phyloP scores from a whole-genome alignment of 495 filamentous ascomycete genomes.

The Evernia prunastri region DNA sequence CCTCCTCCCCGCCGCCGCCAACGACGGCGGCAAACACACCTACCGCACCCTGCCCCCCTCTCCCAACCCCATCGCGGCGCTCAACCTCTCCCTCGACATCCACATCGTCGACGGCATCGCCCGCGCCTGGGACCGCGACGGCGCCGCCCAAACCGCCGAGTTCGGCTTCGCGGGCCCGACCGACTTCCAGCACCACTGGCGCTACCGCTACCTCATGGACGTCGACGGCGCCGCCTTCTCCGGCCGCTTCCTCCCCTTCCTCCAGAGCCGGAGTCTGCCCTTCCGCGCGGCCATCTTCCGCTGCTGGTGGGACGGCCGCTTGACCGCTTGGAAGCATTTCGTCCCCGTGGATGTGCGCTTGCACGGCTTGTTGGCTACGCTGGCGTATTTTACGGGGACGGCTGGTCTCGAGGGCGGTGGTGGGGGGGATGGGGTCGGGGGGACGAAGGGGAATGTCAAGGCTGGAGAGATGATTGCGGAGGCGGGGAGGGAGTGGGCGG shows the following conservation, averaged over 20 bases:
- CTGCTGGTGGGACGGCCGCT: conserved; percentile 67
- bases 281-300: conserved; percentile 60
- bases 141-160: conserved; percentile 45
- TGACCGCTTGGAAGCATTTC: conserved; percentile 71
- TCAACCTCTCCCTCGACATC: conserved; percentile 39
- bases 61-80: conserved; percentile 36
- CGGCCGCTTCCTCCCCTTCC: conserved; percentile 56
- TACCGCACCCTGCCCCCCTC: conserved; percentile 33
- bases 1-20: conserved; percentile 24
- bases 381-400: conserved; percentile 56
- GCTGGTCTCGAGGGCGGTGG: conserved; percentile 30
- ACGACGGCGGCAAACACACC: conserved; percentile 28
- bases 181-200: conserved; percentile 56
- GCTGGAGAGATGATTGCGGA: conserved; percentile 58
- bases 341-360: conserved; percentile 66
- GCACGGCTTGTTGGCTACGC: conserved; percentile 56
- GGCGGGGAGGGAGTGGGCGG: conserved; percentile 58
- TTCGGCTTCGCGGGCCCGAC: conserved; percentile 38
- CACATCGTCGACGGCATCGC: conserved; percentile 45
- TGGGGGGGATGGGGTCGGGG: conserved; percentile 26
- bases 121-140: conserved; percentile 48
- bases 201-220: conserved; percentile 62
- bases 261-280: conserved; percentile 55
- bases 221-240: conserved; percentile 62
- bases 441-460: conserved; percentile 32